These are phyloP conservation scores for Microbotryum silenes-acaulis DNA, from an alignment of 1,284 basidiomycete genomes.

Conservation along the genomic window DNA sequence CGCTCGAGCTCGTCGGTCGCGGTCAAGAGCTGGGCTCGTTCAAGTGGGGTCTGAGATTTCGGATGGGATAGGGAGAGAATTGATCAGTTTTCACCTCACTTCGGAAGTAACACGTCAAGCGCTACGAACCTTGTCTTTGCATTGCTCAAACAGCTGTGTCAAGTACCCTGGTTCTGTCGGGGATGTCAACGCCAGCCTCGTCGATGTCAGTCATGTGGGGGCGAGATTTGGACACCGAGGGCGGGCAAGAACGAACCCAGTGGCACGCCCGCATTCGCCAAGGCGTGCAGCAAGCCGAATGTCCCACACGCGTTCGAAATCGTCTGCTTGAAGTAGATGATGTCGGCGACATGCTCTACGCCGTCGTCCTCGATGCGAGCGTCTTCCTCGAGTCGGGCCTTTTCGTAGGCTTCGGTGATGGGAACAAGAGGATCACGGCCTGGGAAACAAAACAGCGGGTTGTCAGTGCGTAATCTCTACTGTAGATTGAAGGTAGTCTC, in stretches of 20 bases:
- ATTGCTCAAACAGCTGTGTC: conserved; percentile 18
- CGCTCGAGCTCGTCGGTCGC: conserved; percentile 60
- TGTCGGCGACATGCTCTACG: conserved; percentile 51
- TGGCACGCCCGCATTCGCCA: conserved; percentile 56
- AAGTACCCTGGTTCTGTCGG: conserved; percentile 19
- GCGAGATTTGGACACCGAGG: background rate
- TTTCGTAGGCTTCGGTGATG: conserved; percentile 50
- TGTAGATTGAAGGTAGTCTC: background rate
- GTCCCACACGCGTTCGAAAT: conserved; percentile 80
- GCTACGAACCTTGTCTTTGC: conserved; percentile 20
- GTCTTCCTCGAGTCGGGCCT: conserved; percentile 54
- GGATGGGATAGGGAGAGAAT: conserved; percentile 24
- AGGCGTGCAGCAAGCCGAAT: conserved; percentile 72
- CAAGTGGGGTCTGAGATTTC: conserved; percentile 56
- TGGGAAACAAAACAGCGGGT: conserved; percentile 45
- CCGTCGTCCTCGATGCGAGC: conserved; percentile 47
- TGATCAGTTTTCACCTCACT: conserved; percentile 22
- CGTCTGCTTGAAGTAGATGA: conserved; percentile 54
- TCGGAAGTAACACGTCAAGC: background rate
- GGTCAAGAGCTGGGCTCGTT: conserved; percentile 65
- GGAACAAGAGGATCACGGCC: conserved; percentile 75
- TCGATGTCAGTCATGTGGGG: background rate
- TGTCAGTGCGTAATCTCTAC: background rate
- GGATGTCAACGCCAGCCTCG: too few species aligned
- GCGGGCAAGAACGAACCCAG: conserved; percentile 10